Evolutionary conservation across 2,329 filamentous ascomycete species (phyloP).

Genomic region (Dothiorella sarmentorum): DNA sequence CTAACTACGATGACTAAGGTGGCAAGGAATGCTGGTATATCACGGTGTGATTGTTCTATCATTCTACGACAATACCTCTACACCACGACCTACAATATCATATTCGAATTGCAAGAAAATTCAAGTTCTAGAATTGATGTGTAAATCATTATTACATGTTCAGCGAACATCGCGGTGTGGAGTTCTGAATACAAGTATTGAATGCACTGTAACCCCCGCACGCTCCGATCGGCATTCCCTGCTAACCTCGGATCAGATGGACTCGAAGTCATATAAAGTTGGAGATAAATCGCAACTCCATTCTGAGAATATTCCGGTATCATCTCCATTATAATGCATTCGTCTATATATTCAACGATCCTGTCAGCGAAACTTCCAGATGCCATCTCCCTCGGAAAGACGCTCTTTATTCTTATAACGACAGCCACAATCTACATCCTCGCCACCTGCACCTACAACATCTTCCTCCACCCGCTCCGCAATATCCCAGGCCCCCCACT

Average conservation of each 20-base stretch:
- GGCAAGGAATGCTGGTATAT: neutral
- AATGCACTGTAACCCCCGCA: too few relatives aligned
- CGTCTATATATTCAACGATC: neutral
- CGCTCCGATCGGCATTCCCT: too few relatives aligned
- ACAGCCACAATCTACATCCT: neutral
- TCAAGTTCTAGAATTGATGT: too few relatives aligned
- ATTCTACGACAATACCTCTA: neutral
- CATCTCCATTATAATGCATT: neutral
- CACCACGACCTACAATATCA: too few relatives aligned
- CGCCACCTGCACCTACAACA: neutral
- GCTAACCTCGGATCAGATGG: too few relatives aligned
- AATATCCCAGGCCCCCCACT: constrained; percentile 5
- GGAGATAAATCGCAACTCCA: neutral
- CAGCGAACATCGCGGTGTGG: too few relatives aligned
- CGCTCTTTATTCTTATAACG: neutral
- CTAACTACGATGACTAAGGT: neutral
- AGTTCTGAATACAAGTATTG: too few relatives aligned
- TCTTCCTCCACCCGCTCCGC: constrained; percentile 13
- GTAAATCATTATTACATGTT: too few relatives aligned
- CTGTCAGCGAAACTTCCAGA: neutral
- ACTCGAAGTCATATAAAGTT: neutral
- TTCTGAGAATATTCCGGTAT: neutral
- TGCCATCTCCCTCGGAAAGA: neutral
- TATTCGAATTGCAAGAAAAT: too few relatives aligned
- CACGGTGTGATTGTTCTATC: neutral